phyloP scores from a whole-genome alignment of 257 asterid genomes.

The Paraleonurus japonicus region DNA sequence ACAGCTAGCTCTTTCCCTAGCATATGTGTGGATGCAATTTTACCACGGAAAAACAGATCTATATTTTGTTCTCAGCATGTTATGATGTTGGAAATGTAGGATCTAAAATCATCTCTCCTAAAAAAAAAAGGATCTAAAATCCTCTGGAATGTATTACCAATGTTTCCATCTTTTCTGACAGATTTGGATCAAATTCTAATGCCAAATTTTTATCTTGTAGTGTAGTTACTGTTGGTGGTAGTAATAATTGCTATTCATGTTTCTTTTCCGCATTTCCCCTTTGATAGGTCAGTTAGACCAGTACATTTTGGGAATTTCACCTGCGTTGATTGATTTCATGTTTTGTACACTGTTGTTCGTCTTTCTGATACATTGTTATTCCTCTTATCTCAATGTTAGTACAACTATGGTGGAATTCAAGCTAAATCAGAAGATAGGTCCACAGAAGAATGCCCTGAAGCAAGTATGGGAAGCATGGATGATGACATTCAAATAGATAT shows the following conservation, averaged over 20 bases:
- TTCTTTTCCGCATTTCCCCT: not conserved
- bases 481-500: conserved; percentile 67
- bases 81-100: too few relatives aligned
- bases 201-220: not conserved
- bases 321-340: not conserved
- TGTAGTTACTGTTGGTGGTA: not conserved
- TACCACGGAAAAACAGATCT: conserved; percentile 1
- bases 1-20: not conserved
- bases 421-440: conserved; percentile 52
- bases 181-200: not conserved
- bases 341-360: not conserved
- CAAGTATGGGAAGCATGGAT: conserved; percentile 35
- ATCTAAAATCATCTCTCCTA: not conserved
- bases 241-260: not conserved
- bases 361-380: conserved; percentile 20
- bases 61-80: not conserved
- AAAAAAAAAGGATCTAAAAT: not conserved
- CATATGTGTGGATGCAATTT: not conserved
- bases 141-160: not conserved
- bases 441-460: conserved; percentile 44
- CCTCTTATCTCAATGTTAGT: conserved; percentile 39
- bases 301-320: not conserved
- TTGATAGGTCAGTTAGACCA: not conserved
- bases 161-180: not conserved
- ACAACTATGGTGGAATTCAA: conserved; percentile 94